Evolutionary conservation across 108 stramenopile species (phyloP).

Genomic region (Cyclotella kingstonii): DNA sequence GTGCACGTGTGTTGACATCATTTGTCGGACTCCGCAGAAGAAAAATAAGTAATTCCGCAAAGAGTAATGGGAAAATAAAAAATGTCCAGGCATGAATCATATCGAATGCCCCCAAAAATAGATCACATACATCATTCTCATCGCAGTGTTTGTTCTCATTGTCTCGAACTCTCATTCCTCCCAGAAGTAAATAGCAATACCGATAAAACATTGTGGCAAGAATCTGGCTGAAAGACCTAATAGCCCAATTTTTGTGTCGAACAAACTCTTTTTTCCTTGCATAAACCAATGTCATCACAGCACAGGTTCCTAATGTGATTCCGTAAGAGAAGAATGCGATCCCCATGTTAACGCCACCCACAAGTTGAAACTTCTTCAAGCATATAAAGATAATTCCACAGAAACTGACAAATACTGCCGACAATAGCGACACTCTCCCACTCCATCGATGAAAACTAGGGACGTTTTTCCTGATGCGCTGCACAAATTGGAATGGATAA

Average conservation of each 20-base stretch:
- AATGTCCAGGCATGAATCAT: constrained; percentile 9
- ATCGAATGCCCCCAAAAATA: constrained; percentile 6
- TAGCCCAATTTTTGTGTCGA: constrained; percentile 38
- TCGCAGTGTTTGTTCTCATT: not conserved
- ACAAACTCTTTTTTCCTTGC: constrained; percentile 9
- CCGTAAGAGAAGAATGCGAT: constrained; percentile 35
- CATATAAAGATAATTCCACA: constrained; percentile 35
- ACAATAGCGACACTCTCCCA: constrained; percentile 29
- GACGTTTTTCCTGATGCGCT: constrained; percentile 1
- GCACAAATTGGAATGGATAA: constrained; percentile 34
- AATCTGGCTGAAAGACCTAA: constrained; percentile 41
- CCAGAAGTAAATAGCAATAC: constrained; percentile 27
- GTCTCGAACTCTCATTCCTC: not conserved
- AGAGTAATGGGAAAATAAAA: constrained; percentile 7
- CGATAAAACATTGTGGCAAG: constrained; percentile 40
- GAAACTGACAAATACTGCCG: constrained; percentile 22
- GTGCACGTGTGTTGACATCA: not conserved
- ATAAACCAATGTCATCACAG: constrained; percentile 23
- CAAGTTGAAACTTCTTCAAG: constrained; percentile 28
- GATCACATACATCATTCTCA: constrained; percentile 4
- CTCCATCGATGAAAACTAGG: constrained; percentile 35
- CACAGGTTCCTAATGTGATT: constrained; percentile 16
- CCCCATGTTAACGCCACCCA: constrained; percentile 45
- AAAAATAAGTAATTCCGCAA: constrained; percentile 5
- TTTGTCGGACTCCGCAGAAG: not conserved